Base-by-base conservation (phyloP, 305 asterid genomes). In the Solanum aculeatissimum region DNA sequence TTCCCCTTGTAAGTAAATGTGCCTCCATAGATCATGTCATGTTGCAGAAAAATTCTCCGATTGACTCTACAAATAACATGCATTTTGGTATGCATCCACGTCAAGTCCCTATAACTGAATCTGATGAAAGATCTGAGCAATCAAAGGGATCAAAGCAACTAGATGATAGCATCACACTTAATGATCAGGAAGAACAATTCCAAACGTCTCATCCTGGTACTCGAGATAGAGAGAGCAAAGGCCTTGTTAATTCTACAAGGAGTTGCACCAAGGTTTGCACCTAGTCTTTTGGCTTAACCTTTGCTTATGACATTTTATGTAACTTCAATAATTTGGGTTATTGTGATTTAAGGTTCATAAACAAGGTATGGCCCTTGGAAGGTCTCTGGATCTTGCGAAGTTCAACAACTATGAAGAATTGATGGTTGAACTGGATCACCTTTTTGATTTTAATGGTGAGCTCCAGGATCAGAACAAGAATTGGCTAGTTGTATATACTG, bases 251-350 rank as follows among this genome's bases (percentile, higher is more conserved):
- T 86, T 96, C 96, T 80, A 86, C 90, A 35, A 92, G 98, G 89
- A 96, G 98, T 86, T 94, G 98, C 89, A 97, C 99, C 85, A 97
- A 97, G 99, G 99, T 96, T 83, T 66, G 80, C 40, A 63, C 35
- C 49, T 71, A 29, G 35, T 32, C 35, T n/a, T 42, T 9, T 69
- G n/a, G n/a, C 38, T 15, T 72, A 51, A 19, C 16, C 21, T 25
- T 69, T 51, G 21, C 78, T 72, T 27, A 58, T 83, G 62, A n/a
- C 69, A 29, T 75, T 75, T 25, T 53, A 35, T 27, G 38, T 25
- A 35, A 14, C 63, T 23, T 63, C 35, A 79, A 38, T 40, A 9
- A 58, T 15, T 51, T 77, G 65, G 65, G 47, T 51, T 77, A 19
- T 77, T 77, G 9, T 77, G 63, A 18, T 42, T 84, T 42, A 70